Base-by-base conservation (phyloP, 805 yeast genomes). In the Candida succiphila region DNA sequence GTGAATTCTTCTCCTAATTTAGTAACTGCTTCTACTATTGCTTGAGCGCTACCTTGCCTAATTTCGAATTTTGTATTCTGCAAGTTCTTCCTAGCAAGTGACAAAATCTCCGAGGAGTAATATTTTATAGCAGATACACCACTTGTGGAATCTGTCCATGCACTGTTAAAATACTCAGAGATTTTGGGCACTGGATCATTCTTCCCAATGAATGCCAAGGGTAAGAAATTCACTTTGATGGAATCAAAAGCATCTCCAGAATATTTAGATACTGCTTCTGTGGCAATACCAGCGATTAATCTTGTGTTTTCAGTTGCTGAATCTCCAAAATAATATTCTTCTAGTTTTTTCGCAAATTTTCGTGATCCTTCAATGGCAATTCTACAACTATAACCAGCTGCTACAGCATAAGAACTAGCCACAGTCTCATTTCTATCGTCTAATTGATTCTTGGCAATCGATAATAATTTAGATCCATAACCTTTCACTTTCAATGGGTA, bases 361-460 rank as follows among this genome's bases (percentile, higher is more conserved):
- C 69, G 60, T 13, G 78, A 67, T 3, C 70, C 52, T 1, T 69
- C 72, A 8, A 69, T 45, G 0, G 85, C 69, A 19, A 81, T 58
- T 32, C 87, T 75, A 42, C 82, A 74, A 17, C 83, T 59, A 45
- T 86, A 78, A 1, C 95, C 97, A 7, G 81, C 72, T 1, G 95
- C 75, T 5, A 76, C 64, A 0, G 96, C 88, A 60, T 72, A 92
- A 0, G 95, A 72, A 2, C 76, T 63, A 0, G 84, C 66, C 5
- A 89, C 75, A 0, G 94, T 70, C 19, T 70, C 77, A 49, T 85
- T 88, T 34, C 78, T 61, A 48, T 84, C 94, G 25, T 63, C 65
- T 34, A 85, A 52, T 46, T 83, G 89, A 17, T 62, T 53, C 2
- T 60, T 47, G 31, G 86, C 71, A 2, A 74, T 62, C 29, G 67